Evolutionary conservation across 345 rosid genomes (phyloP).

Genomic region (Dipteronia dyeriana): DNA sequence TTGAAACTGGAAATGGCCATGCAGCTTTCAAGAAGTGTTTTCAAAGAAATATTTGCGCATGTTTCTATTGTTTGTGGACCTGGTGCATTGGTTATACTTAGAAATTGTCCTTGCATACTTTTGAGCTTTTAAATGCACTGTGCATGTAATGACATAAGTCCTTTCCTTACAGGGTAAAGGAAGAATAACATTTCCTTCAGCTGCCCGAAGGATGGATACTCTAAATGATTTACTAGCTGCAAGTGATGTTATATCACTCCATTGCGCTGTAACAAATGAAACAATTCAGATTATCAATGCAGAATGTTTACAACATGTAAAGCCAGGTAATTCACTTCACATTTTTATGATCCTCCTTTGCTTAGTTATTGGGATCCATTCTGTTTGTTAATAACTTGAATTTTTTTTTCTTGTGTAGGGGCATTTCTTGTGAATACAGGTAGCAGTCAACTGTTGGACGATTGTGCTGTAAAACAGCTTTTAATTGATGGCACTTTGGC

Average conservation of each 20-base stretch:
- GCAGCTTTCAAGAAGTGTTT: slow-evolving; percentile 1
- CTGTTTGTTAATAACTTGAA: slow-evolving; percentile 2
- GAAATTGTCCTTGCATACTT: background rate
- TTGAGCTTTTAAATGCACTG: background rate
- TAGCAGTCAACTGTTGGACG: slow-evolving; percentile 93
- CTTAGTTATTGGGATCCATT: slow-evolving; percentile 6
- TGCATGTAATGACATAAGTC: background rate
- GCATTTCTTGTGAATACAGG: slow-evolving; percentile 98
- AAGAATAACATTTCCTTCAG: slow-evolving; percentile 72
- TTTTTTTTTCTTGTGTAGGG: slow-evolving; percentile 43
- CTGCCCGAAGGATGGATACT: slow-evolving; percentile 98
- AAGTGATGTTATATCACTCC: slow-evolving; percentile 94
- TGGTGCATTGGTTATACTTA: background rate
- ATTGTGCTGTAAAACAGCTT: slow-evolving; percentile 91
- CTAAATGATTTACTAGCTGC: slow-evolving; percentile 95
- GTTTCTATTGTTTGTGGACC: background rate
- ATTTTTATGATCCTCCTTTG: background rate
- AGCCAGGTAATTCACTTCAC: slow-evolving; percentile 66
- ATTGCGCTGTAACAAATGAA: slow-evolving; percentile 81
- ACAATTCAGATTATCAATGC: slow-evolving; percentile 92
- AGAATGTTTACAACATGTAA: slow-evolving; percentile 94
- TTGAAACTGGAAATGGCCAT: background rate
- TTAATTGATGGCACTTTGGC: slow-evolving; percentile 93
- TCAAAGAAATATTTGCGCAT: background rate
- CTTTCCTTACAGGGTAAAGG: slow-evolving; percentile 60